These are phyloP conservation scores for Pichia cephalocereana DNA, from an alignment of 805 yeast species.

Conservation along the genomic window DNA sequence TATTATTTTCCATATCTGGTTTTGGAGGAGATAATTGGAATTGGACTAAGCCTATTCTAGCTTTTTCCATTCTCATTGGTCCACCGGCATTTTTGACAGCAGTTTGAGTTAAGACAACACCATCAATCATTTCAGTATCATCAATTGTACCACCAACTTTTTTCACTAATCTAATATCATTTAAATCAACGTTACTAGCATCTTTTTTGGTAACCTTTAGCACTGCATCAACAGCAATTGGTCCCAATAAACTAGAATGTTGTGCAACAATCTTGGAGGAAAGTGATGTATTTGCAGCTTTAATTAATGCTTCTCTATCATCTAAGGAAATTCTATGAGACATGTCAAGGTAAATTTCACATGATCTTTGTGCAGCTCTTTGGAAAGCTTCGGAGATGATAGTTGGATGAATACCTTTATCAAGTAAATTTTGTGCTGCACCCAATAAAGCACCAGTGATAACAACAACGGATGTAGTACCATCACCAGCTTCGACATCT, in stretches of 20 bases:
- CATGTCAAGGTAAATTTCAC: slow-evolving; percentile 77
- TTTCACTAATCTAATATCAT: slow-evolving; percentile 81
- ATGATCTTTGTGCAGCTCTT: slow-evolving; percentile 76
- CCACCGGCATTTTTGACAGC: slow-evolving; percentile 91
- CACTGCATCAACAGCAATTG: slow-evolving; percentile 91
- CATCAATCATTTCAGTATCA: slow-evolving; percentile 87
- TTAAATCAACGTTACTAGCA: slow-evolving; percentile 69
- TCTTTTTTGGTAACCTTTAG: slow-evolving; percentile 45
- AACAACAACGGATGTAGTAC: slow-evolving; percentile 95
- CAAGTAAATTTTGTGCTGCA: slow-evolving; percentile 86
- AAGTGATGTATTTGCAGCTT: slow-evolving; percentile 92
- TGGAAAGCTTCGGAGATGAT: slow-evolving; percentile 90
- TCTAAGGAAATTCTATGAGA: slow-evolving; percentile 66
- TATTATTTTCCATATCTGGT: slow-evolving; percentile 96
- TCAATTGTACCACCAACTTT: slow-evolving; percentile 97
- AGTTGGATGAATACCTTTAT: slow-evolving; percentile 92
- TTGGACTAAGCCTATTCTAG: slow-evolving; percentile 81
- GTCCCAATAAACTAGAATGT: slow-evolving; percentile 76
- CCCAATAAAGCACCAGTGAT: slow-evolving; percentile 89
- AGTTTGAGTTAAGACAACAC: slow-evolving; percentile 87
- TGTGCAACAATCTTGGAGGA: slow-evolving; percentile 95
- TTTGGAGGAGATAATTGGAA: slow-evolving; percentile 95
- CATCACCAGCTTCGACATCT: slow-evolving; percentile 99
- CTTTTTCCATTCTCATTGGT: slow-evolving; percentile 90
- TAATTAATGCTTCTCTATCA: slow-evolving; percentile 75